phyloP scores from a whole-genome alignment of 495 filamentous ascomycete genomes.

The Penicillium atrosanguineum region DNA sequence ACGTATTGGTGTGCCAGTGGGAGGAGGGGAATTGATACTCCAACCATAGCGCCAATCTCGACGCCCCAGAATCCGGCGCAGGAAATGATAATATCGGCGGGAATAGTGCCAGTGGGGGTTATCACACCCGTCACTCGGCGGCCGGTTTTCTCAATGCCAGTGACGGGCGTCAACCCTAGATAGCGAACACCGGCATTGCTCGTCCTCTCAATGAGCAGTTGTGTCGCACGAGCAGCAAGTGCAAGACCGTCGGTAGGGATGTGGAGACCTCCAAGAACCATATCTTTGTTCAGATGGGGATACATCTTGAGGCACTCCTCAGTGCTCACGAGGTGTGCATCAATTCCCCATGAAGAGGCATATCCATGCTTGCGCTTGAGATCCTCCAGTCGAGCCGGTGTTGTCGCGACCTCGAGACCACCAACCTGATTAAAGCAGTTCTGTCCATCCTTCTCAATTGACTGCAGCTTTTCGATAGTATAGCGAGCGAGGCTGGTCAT shows the following conservation, averaged over 20 bases:
- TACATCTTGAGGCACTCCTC: conserved; percentile 45
- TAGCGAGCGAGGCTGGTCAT: conserved; percentile 50
- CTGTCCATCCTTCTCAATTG: conserved; percentile 38
- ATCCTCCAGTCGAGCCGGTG: conserved; percentile 45
- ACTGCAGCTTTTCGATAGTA: conserved; percentile 46
- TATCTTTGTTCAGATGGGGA: conserved; percentile 41
- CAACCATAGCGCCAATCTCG: conserved; percentile 50
- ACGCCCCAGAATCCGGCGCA: conserved; percentile 57
- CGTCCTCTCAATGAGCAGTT: conserved; percentile 48
- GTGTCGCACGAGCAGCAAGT: conserved; percentile 47
- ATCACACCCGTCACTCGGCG: conserved; percentile 44
- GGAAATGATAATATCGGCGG: conserved; percentile 48
- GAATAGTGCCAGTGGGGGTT: conserved; percentile 35
- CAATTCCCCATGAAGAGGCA: conserved; percentile 47
- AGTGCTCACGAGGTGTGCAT: conserved; percentile 36
- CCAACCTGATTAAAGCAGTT: conserved; percentile 52
- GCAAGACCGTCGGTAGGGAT: conserved; percentile 52
- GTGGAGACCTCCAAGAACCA: conserved; percentile 47
- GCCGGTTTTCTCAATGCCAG: conserved; percentile 34
- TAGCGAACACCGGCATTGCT: conserved; percentile 46
- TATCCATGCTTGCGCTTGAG: conserved; percentile 52
- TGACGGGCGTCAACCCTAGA: conserved; percentile 43
- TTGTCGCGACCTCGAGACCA: conserved; percentile 51
- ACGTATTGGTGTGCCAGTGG: conserved; percentile 53
- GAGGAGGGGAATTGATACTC: conserved; percentile 45